Conservation (phyloP, 768 basidiomycete genomes). For the Lanmaoa pseudosensibilis region DNA sequence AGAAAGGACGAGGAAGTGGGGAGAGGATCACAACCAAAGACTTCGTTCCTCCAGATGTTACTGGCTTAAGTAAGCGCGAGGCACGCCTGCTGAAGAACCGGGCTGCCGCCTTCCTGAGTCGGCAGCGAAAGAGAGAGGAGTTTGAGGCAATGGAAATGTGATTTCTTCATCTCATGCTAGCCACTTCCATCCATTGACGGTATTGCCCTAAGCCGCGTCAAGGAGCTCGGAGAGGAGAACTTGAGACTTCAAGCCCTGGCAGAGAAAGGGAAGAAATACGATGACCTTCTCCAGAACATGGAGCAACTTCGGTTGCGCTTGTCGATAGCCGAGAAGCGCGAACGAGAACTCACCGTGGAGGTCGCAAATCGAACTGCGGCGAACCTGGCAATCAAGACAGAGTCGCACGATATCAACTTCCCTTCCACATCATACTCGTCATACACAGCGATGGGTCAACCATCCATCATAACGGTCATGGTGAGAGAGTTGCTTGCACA, state of each 20-base stretch:
- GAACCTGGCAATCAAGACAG: constrained; percentile 51
- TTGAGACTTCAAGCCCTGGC: constrained; percentile 64
- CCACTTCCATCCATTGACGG: constrained; percentile 17
- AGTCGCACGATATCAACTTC: constrained; percentile 54
- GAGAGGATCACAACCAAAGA: constrained; percentile 67
- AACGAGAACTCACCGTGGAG: constrained; percentile 63
- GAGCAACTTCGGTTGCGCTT: constrained; percentile 68
- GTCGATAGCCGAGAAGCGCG: constrained; percentile 63
- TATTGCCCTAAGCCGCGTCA: constrained; percentile 61
- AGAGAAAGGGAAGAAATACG: constrained; percentile 41
- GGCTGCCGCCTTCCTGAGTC: constrained; percentile 86
- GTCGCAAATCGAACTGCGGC: constrained; percentile 45
- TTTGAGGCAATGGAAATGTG: constrained; percentile 90
- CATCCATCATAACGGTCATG: constrained; percentile 70
- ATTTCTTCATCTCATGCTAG: constrained; percentile 36
- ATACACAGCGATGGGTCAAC: constrained; percentile 40
- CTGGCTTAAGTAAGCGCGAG: constrained; percentile 86
- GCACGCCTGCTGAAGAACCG: constrained; percentile 91
- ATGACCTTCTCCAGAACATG: constrained; percentile 54
- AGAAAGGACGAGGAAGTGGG: constrained; percentile 49
- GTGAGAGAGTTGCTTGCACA: constrained; percentile 36
- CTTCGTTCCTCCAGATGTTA: constrained; percentile 86
- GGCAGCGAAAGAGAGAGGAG: constrained; percentile 90
- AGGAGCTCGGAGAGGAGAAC: constrained; percentile 83
- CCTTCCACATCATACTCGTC: constrained; percentile 44